Evolutionary conservation across 805 yeast species (phyloP).

Genomic region (Kluyveromyces dobzhanskii): DNA sequence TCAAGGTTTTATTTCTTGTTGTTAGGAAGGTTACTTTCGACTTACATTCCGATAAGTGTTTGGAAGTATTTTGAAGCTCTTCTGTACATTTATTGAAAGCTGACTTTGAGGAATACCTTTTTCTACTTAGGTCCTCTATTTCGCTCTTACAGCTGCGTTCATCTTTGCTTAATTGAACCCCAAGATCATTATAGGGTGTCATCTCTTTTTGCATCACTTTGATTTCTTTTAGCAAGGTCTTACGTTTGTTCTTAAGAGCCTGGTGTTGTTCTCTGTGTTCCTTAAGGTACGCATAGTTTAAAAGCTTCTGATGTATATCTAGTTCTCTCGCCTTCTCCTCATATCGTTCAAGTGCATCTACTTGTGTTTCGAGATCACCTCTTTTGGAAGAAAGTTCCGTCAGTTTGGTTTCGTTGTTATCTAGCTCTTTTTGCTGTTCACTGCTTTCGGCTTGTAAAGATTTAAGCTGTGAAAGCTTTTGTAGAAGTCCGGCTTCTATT

Average conservation of each 20-base stretch:
- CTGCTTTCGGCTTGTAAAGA: constrained; percentile 39
- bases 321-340: constrained; percentile 40
- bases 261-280: constrained; percentile 29
- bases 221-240: constrained; percentile 23
- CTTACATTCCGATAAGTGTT: background rate
- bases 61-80: background rate
- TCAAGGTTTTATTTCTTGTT: constrained; percentile 2
- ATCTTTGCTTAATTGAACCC: constrained; percentile 13
- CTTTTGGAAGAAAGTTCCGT: constrained; percentile 30
- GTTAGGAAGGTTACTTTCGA: background rate
- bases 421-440: constrained; percentile 31
- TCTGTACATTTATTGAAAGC: constrained; percentile 1
- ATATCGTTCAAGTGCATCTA: constrained; percentile 38
- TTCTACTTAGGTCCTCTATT: constrained; percentile 26
- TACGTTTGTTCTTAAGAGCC: constrained; percentile 21
- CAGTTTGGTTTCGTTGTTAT: constrained; percentile 24
- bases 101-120: constrained; percentile 5
- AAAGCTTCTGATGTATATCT: constrained; percentile 37
- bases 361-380: constrained; percentile 39
- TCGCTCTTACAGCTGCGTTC: constrained; percentile 16
- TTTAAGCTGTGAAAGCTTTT: constrained; percentile 49
- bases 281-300: constrained; percentile 42
- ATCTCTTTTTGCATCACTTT: constrained; percentile 17
- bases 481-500: constrained; percentile 52
- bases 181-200: constrained; percentile 23